A percentile compares a stretch with the other conserved stretches of the same genome.
Evolutionary conservation across 352 stramenopile species (phyloP).

Genomic region (Aphanomyces astaci): DNA sequence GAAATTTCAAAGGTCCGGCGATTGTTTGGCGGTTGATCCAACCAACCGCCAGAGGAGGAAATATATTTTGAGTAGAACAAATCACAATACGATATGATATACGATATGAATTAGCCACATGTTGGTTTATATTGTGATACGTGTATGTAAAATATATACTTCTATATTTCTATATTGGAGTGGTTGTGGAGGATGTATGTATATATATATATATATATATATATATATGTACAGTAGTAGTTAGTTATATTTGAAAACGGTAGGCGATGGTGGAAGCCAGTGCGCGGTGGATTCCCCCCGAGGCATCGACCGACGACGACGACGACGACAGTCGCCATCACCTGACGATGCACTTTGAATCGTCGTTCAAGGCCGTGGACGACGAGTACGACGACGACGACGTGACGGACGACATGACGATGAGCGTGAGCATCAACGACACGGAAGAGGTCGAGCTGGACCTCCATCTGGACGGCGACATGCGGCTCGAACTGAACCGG

Average conservation of each 20-base stretch:
- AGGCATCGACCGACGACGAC: not conserved
- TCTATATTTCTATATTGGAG: too few relatives aligned
- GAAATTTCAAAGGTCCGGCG: too few relatives aligned
- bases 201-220: too few relatives aligned
- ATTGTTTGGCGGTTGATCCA: too few relatives aligned
- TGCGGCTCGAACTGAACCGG: constrained; percentile 63
- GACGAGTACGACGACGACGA: constrained; percentile 36
- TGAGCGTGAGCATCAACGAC: constrained; percentile 21
- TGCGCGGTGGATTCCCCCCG: constrained; percentile 1
- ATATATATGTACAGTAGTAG: too few relatives aligned
- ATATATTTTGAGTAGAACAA: too few relatives aligned
- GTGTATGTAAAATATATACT: too few relatives aligned
- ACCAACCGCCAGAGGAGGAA: too few relatives aligned
- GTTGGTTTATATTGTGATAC: too few relatives aligned
- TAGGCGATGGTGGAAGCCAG: constrained; percentile 17
- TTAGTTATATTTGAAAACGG: not conserved
- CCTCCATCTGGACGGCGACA: constrained; percentile 61
- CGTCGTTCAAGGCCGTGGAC: constrained; percentile 19
- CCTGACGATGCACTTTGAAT: not conserved
- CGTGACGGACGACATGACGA: constrained; percentile 45
- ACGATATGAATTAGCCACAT: too few relatives aligned
- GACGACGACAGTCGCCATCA: not conserved
- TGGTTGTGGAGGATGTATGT: too few relatives aligned
- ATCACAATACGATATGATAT: too few relatives aligned
- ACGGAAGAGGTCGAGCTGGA: constrained; percentile 65